Evolutionary conservation across 1,284 basidiomycete genomes (phyloP).

Genomic region (Pseudozyma thailandica): DNA sequence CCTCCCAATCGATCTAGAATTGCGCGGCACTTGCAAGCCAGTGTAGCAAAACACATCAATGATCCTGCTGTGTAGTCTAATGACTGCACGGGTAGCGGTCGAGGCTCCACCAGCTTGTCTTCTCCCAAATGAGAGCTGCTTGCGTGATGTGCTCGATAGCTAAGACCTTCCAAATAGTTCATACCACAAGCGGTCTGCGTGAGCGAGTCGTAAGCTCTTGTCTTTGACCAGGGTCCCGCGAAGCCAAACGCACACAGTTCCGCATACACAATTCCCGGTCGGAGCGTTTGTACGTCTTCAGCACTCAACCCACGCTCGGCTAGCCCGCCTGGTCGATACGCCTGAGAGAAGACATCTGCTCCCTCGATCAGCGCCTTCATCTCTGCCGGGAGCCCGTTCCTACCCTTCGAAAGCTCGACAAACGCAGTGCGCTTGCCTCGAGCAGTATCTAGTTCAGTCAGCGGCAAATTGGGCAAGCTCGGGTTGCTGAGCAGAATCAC

Average conservation of each 20-base stretch:
- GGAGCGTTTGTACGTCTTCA: conserved; percentile 57
- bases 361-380: conserved; percentile 70
- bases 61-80: conserved; percentile 76
- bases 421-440: conserved; percentile 77
- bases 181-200: conserved; percentile 77
- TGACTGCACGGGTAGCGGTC: conserved; percentile 74
- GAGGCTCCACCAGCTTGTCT: conserved; percentile 66
- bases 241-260: conserved; percentile 75
- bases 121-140: conserved; percentile 36
- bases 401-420: conserved; percentile 71
- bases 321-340: conserved; percentile 70
- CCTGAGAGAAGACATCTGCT: conserved; percentile 76
- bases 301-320: conserved; percentile 19
- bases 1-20: background rate
- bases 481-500: conserved; percentile 75
- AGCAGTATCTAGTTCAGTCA: conserved; percentile 75
- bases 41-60: conserved; percentile 70
- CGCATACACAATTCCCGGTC: conserved; percentile 74
- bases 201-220: conserved; percentile 76
- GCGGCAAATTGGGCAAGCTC: conserved; percentile 73
- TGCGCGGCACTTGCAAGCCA: conserved; percentile 21
- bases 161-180: conserved; percentile 73
- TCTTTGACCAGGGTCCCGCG: conserved; percentile 74
- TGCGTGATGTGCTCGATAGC: conserved; percentile 69
- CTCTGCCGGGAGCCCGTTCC: conserved; percentile 20